Evolutionary conservation across 495 filamentous ascomycete genomes (phyloP).

Genomic region (Hypoxylon rickii): DNA sequence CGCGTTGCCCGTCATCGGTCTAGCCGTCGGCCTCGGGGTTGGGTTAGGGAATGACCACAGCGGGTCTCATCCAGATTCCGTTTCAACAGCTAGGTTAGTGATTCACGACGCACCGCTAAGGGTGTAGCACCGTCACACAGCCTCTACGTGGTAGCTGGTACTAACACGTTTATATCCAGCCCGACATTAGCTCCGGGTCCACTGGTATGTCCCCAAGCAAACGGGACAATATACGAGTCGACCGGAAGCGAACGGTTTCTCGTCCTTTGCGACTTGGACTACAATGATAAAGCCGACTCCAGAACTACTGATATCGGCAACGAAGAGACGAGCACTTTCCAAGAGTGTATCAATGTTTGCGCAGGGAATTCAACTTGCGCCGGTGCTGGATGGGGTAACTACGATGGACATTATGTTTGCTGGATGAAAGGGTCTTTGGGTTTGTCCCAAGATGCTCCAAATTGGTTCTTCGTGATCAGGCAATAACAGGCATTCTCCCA

Average conservation of each 20-base stretch:
- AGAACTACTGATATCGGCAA: slow-evolving; percentile 39
- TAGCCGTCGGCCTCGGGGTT: slow-evolving; percentile 40
- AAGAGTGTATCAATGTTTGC: slow-evolving; percentile 41
- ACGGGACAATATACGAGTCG: slow-evolving; percentile 40
- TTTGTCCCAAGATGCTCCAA: slow-evolving; percentile 48
- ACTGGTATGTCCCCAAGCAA: slow-evolving; percentile 37
- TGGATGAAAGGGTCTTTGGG: slow-evolving; percentile 61
- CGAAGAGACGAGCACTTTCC: slow-evolving; percentile 23
- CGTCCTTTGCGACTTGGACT: slow-evolving; percentile 44
- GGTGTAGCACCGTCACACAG: too few species aligned
- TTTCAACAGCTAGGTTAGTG: slow-evolving; percentile 10
- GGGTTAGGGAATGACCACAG: slow-evolving; percentile 13
- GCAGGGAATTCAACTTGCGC: slow-evolving; percentile 32
- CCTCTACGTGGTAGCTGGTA: too few species aligned
- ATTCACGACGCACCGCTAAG: too few species aligned
- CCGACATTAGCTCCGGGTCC: slow-evolving; percentile 5
- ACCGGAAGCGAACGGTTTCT: slow-evolving; percentile 21
- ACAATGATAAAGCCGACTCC: slow-evolving; percentile 25
- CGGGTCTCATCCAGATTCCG: background rate
- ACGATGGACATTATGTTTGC: slow-evolving; percentile 38
- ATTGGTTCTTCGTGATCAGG: slow-evolving; percentile 46
- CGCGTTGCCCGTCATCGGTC: slow-evolving; percentile 32
- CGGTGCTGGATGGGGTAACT: slow-evolving; percentile 44
- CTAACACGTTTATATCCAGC: background rate
- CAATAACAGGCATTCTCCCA: slow-evolving; percentile 4